Conservation (phyloP, 257 asterid genomes). For the Marsdenia floribunda region DNA sequence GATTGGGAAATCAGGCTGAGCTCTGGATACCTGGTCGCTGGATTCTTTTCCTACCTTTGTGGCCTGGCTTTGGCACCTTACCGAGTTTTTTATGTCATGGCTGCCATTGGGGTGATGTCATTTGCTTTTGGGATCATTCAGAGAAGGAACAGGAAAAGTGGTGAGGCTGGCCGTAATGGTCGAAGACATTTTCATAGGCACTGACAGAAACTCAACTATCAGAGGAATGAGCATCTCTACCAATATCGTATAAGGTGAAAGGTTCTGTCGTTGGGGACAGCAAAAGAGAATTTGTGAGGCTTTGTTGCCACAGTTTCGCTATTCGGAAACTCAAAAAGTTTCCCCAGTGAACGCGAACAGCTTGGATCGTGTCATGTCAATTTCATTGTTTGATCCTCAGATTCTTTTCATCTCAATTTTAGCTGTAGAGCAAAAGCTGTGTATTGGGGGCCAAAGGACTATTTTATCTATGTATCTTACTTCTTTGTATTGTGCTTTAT, state of each 20-base stretch:
- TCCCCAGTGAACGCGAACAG: too few relatives aligned
- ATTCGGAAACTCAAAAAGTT: not conserved
- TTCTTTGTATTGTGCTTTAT: too few relatives aligned
- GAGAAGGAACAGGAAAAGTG: conserved; percentile 51
- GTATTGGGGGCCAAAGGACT: not conserved
- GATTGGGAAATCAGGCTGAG: conserved; percentile 67
- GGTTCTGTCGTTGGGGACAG: not conserved
- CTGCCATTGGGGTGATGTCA: conserved; percentile 60
- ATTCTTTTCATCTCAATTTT: not conserved
- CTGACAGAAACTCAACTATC: conserved; percentile 24
- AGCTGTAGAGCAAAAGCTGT: not conserved
- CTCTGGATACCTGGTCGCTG: conserved; percentile 69
- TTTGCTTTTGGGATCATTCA: conserved; percentile 64
- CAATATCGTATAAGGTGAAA: not conserved
- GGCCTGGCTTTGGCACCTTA: conserved; percentile 81
- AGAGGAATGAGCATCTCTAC: not conserved
- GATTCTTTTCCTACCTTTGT: conserved; percentile 56
- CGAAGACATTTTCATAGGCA: conserved; percentile 83
- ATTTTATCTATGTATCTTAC: too few relatives aligned
- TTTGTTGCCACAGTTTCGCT: conserved; percentile 24
- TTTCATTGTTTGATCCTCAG: not conserved
- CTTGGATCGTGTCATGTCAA: not conserved
- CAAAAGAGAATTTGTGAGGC: conserved; percentile 4
- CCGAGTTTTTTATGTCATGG: conserved; percentile 64
- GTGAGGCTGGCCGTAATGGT: conserved; percentile 48